A percentile compares a stretch with the other conserved stretches of the same genome.
phyloP scores from a whole-genome alignment of 2,329 filamentous ascomycete species.

The Ophiostoma perfectum region DNA sequence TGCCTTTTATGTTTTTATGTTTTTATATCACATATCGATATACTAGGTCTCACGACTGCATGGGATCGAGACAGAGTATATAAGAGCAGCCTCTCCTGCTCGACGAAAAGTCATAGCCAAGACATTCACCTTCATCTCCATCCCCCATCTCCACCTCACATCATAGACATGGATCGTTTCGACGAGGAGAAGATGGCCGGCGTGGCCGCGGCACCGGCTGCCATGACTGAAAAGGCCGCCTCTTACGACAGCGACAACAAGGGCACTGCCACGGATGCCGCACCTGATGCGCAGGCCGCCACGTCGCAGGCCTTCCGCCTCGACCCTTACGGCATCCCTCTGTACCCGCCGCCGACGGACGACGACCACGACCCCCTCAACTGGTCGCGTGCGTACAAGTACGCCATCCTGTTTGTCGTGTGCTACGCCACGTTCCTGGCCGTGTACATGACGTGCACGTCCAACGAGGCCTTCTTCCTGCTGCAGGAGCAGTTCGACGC shows the following conservation, averaged over 20 bases:
- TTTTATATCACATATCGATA: not conserved
- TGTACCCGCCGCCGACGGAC: constrained; percentile 20
- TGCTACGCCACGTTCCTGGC: constrained; percentile 51
- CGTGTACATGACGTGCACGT: constrained; percentile 50
- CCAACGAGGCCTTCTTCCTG: constrained; percentile 48
- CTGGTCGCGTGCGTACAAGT: constrained; percentile 45
- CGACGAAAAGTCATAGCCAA: not conserved
- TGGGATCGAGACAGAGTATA: not conserved
- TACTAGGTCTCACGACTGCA: too few relatives aligned
- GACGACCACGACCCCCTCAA: constrained; percentile 48
- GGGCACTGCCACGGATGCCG: not conserved
- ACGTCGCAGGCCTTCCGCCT: not conserved
- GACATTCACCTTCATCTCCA: constrained; percentile 4
- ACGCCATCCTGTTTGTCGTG: constrained; percentile 46
- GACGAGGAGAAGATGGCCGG: constrained; percentile 12
- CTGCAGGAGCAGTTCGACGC: constrained; percentile 44
- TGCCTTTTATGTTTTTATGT: constrained; percentile 10
- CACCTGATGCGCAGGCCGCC: constrained; percentile 5
- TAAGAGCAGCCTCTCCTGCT: not conserved
- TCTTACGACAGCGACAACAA: not conserved
- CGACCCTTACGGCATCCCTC: constrained; percentile 20
- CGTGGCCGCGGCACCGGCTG: constrained; percentile 12
- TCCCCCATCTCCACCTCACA: not conserved
- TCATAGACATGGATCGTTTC: not conserved
- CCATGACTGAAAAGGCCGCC: not conserved